A percentile compares a stretch with the other conserved stretches of the same genome.
Conservation (phyloP, 441 rosid species). For the Erodium trifolium region DNA sequence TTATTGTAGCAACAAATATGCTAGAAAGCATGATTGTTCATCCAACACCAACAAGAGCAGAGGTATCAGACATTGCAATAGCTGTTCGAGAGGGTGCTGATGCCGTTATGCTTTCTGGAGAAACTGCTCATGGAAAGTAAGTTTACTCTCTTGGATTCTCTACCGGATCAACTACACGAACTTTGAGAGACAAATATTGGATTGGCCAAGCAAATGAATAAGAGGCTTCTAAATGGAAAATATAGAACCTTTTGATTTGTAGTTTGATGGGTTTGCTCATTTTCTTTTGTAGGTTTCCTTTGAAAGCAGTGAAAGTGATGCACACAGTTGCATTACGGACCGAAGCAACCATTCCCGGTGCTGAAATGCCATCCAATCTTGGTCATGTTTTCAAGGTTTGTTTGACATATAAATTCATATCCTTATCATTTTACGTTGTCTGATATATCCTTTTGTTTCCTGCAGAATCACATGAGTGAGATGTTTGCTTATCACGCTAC, state of each 20-base stretch:
- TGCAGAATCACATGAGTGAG: constrained; percentile 94
- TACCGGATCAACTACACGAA: background rate
- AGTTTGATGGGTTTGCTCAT: constrained; percentile 2
- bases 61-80: constrained; percentile 95
- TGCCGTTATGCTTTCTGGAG: constrained; percentile 98
- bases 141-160: constrained; percentile 19
- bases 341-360: constrained; percentile 74
- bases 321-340: constrained; percentile 85
- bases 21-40: constrained; percentile 98
- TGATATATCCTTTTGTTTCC: constrained; percentile 13
- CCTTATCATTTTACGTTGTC: constrained; percentile 15
- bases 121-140: constrained; percentile 97
- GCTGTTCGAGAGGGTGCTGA: constrained; percentile 98
- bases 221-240: no score
- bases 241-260: no score
- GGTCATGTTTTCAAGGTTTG: constrained; percentile 81
- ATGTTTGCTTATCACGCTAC: constrained; percentile 99
- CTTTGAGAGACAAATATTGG: background rate
- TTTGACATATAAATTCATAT: background rate
- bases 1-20: constrained; percentile 96
- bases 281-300: constrained; percentile 53
- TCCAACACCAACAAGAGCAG: constrained; percentile 95
- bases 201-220: no score
- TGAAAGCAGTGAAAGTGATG: constrained; percentile 97
- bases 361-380: constrained; percentile 79